Evolutionary conservation across 805 yeast species (phyloP), one percentile per base, ranked within the genome.

Genomic region (Jamesozyma lodderae): DNA sequence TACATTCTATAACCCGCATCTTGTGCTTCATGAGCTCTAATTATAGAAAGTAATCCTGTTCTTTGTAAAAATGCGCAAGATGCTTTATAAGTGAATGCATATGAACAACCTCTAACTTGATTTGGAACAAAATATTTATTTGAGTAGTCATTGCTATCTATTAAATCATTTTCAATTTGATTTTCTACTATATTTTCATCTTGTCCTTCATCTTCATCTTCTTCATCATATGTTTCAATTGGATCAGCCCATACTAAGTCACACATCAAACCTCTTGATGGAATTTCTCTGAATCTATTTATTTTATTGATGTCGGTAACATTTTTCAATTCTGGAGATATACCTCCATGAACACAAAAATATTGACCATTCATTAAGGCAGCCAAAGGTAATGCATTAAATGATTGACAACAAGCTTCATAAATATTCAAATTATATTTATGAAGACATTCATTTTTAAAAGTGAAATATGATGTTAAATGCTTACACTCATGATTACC

Each of bases 231-330:
- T 31, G 81, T 80, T 48, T 86, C 94, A n/a, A 81, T 66, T 1
- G 98, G 98, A 60, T 90, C 97, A 0, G 96, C 81, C 98, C 97
- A 90, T 51, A 90, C 70, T 45, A 90, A 64, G 62, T 90, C 98
- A 62, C 96, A 90, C 86, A 86, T 83, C 37, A 90, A 60, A 0
- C 98, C 98, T 43, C 78, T 73, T 2, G 95, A 82, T 6, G 98
- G 97, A 20, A 95, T 95, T 56, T 87, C 95, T 40, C 81, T 69
- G 64, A 88, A 90, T 47, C 98, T 71, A 61, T 88, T 77, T 28
- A 90, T 64, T 26, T 63, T 67, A 22, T 71, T 69, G 24, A 90
- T 63, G 55, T 87, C 96, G 33, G 76, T 77, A 28, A 85, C 66
- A 2, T 79, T 64, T 38, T 69, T 72, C 46, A 90, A 65, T 38